These are phyloP conservation scores for Neopestalotiopsis rosae DNA, from an alignment of 2,329 filamentous ascomycete genomes.

Conservation along the genomic window DNA sequence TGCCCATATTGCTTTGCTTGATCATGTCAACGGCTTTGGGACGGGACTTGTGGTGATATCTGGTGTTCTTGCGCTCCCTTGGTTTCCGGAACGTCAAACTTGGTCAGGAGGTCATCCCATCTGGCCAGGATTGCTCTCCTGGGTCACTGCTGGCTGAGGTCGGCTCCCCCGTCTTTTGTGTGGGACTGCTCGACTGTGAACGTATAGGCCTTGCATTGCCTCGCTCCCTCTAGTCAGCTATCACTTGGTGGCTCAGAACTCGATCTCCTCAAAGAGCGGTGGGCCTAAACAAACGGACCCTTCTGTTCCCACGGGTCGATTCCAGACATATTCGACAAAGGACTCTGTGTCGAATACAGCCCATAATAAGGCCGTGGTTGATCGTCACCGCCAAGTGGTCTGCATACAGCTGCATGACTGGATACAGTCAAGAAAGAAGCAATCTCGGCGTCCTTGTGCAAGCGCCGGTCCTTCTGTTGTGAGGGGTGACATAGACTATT, in stretches of 20 bases:
- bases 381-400: constrained; percentile 39
- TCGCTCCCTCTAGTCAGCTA: constrained; percentile 38
- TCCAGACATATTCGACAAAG: constrained; percentile 57
- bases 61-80: constrained; percentile 25
- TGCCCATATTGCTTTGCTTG: constrained; percentile 29
- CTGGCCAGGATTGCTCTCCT: constrained; percentile 24
- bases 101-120: constrained; percentile 25
- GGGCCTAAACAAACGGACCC: constrained; percentile 52
- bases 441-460: constrained; percentile 44
- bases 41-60: constrained; percentile 33
- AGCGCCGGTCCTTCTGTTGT: constrained; percentile 37
- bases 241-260: constrained; percentile 48
- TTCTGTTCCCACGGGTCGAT: constrained; percentile 49
- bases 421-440: constrained; percentile 43
- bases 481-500: constrained; percentile 37
- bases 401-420: constrained; percentile 46
- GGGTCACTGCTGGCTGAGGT: constrained; percentile 14
- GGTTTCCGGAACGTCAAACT: constrained; percentile 28
- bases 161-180: constrained; percentile 26
- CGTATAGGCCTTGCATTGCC: constrained; percentile 25
- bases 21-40: constrained; percentile 31
- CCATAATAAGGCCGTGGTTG: constrained; percentile 36
- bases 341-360: constrained; percentile 48
- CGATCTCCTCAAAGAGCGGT: constrained; percentile 53
- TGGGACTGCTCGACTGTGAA: constrained; percentile 24